A percentile compares a stretch with the other conserved stretches of the same genome.
phyloP scores from a whole-genome alignment of 208 protist genomes.

The Leishmania martiniquensis region DNA sequence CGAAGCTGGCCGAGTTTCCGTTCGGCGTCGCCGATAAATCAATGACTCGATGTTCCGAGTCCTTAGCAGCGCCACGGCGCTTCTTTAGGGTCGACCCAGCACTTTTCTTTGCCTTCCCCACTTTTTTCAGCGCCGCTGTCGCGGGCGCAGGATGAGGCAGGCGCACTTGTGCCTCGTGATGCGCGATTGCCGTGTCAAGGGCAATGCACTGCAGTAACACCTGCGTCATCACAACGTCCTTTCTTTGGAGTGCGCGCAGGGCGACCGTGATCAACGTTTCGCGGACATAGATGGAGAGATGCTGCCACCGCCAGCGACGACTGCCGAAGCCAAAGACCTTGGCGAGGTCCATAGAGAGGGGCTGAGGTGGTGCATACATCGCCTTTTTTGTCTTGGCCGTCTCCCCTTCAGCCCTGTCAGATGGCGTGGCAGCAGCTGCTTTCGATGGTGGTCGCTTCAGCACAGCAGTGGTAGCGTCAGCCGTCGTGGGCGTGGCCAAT shows the following conservation, averaged over 20 bases:
- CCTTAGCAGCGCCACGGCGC: constrained; percentile 1
- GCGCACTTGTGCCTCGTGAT: constrained; percentile 17
- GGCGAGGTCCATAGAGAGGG: constrained; percentile 18
- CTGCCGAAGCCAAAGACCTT: constrained; percentile 27
- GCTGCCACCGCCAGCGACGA: constrained; percentile 14
- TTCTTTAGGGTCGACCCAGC: constrained; percentile 9
- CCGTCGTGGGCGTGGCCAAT: neutral
- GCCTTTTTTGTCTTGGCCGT: neutral
- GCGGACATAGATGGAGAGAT: constrained; percentile 18
- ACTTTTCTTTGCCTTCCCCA: neutral
- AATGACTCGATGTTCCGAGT: neutral
- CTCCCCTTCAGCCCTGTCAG: neutral
- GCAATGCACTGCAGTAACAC: constrained; percentile 33
- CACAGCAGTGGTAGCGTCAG: neutral
- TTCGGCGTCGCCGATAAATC: neutral
- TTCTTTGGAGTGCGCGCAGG: constrained; percentile 28
- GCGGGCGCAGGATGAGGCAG: neutral
- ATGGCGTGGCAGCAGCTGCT: neutral
- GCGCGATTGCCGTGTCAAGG: constrained; percentile 26
- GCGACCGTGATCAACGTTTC: constrained; percentile 28
- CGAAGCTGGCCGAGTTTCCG: constrained; percentile 17
- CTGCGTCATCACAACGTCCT: constrained; percentile 26
- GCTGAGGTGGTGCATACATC: neutral
- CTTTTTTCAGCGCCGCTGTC: neutral
- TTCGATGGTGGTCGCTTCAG: constrained; percentile 4